Evolutionary conservation across 306 rosid genomes (phyloP), one percentile per base, ranked within the genome.

Genomic region (Mimosa bimucronata): DNA sequence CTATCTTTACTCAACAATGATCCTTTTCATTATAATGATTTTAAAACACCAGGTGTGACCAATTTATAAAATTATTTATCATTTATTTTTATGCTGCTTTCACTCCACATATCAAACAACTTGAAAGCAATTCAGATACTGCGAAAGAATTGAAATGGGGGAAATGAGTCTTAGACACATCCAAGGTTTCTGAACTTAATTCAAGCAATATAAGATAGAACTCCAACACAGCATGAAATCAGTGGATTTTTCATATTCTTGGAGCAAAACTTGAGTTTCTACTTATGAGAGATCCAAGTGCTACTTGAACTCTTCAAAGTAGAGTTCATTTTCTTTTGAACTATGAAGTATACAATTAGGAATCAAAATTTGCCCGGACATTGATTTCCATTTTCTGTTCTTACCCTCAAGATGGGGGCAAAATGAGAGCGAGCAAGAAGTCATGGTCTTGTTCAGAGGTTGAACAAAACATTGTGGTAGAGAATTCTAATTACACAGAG

Each of bases 391-490:
- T 61, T 44, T 44, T 76, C 21, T 28, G 64, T 26, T 71, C n/a
- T 31, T n/a, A 6, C 57, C 37, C 67, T 60, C 77, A 4, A 28
- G 71, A 34, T 12, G 37, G 76, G 41, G 31, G 31, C 8, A 68
- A 57, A 66, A 74, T 6, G 65, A 42, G 34, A 44, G 31, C 26
- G 65, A 53, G 64, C 72, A 41, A 58, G 62, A 60, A 25, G 75
- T 50, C 38, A 67, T 48, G 73, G 62, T 70, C 69, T 89, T 73
- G 93, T 88, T 90, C 92, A 83, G 90, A 89, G 85, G 75, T 91
- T 87, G 89, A 91, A 88, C 88, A 75, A 76, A 81, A 52, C 23
- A 52, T 18, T 45, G 73, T 1, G 53, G 61, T 70, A 60, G 52
- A 67, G 45, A 48, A 16, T 80, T 75, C 55, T 57, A 57, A 66